Conservation (phyloP, 768 basidiomycete species). For the Rhizopogon vulgaris region DNA sequence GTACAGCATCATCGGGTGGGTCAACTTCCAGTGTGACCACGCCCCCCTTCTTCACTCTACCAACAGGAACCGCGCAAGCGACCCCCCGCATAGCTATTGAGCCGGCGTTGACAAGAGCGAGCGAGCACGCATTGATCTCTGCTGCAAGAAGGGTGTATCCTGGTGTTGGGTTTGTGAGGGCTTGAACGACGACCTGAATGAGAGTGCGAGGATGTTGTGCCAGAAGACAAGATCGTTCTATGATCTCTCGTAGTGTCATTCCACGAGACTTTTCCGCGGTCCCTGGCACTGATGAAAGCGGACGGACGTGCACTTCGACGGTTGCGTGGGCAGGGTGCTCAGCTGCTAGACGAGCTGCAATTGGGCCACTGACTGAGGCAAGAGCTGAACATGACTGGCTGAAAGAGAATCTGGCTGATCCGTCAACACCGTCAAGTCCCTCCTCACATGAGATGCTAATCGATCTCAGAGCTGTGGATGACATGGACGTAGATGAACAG, state of each 20-base stretch:
- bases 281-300: conserved; percentile 61
- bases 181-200: conserved; percentile 74
- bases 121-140: conserved; percentile 62
- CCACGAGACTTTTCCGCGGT: conserved; percentile 61
- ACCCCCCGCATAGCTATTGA: conserved; percentile 72
- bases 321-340: conserved; percentile 71
- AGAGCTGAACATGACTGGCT: conserved; percentile 34
- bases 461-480: background rate
- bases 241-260: conserved; percentile 44
- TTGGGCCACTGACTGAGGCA: conserved; percentile 75
- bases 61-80: conserved; percentile 63
- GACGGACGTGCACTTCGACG: conserved; percentile 69
- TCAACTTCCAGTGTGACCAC: conserved; percentile 40
- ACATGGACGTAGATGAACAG: background rate
- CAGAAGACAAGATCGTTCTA: conserved; percentile 62
- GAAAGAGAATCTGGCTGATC: conserved; percentile 60
- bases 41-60: conserved; percentile 19
- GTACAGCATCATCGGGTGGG: conserved; percentile 36
- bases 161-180: conserved; percentile 27
- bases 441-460: conserved; percentile 45
- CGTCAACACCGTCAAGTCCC: conserved; percentile 61
- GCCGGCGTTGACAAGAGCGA: conserved; percentile 63
- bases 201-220: conserved; percentile 65
- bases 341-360: conserved; percentile 61
- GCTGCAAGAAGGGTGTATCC: conserved; percentile 48